A percentile compares a stretch with the other conserved stretches of the same genome.
phyloP scores from a whole-genome alignment of 2,329 filamentous ascomycete genomes.

The Fusarium pseudograminearum region DNA sequence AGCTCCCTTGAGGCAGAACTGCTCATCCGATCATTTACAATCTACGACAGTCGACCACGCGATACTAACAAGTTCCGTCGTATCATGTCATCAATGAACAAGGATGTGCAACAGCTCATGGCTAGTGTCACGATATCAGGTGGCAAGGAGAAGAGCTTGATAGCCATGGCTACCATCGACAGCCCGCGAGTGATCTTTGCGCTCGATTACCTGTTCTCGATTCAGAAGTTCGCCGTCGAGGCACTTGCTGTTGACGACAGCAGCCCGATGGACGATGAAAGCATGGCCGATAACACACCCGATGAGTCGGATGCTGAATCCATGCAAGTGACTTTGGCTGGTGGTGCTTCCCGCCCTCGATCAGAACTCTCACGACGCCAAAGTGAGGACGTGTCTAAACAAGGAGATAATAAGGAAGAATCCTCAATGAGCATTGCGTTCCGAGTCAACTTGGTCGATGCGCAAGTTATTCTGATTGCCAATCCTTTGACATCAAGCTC shows the following conservation, averaged over 20 bases:
- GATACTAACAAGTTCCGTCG: conserved; percentile 97
- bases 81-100: conserved; percentile 98
- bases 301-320: conserved; percentile 72
- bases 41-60: conserved; percentile 87
- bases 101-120: conserved; percentile 97
- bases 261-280: conserved; percentile 63
- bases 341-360: conserved; percentile 50
- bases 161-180: conserved; percentile 92
- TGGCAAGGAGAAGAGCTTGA: conserved; percentile 82
- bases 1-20: conserved; percentile 92
- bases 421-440: conserved; percentile 81
- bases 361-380: conserved; percentile 48
- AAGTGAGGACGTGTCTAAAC: conserved; percentile 35
- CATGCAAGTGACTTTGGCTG: conserved; percentile 61
- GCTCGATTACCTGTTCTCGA: conserved; percentile 91
- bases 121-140: conserved; percentile 94
- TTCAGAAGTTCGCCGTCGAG: conserved; percentile 84
- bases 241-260: conserved; percentile 74
- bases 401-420: conserved; percentile 41
- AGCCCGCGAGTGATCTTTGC: conserved; percentile 96
- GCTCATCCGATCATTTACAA: conserved; percentile 92
- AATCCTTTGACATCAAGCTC: conserved; percentile 91
- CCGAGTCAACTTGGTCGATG: conserved; percentile 93
- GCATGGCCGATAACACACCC: conserved; percentile 64
- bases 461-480: conserved; percentile 95